Evolutionary conservation across 352 stramenopile species (phyloP).

Genomic region (Aphanomyces astaci): DNA sequence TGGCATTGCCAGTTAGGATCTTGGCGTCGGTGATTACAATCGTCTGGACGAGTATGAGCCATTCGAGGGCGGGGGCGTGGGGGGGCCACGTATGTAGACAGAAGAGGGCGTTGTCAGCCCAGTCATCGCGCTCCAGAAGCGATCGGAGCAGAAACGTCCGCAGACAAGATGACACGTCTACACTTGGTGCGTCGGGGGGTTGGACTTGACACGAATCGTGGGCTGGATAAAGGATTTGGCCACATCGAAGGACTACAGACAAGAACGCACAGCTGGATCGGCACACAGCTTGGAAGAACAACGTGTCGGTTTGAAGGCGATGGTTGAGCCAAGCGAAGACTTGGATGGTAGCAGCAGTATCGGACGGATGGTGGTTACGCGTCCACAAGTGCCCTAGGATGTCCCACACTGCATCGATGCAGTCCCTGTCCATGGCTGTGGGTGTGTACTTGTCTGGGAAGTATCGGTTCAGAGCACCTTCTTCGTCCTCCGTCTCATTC

Average conservation of each 20-base stretch:
- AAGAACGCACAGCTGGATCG: constrained; percentile 33
- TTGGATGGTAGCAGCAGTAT: not conserved
- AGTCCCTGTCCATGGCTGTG: constrained; percentile 24
- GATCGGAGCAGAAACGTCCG: constrained; percentile 32
- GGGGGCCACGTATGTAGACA: constrained; percentile 49
- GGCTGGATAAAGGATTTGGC: not conserved
- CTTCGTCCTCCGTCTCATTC: no score
- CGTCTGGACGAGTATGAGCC: constrained; percentile 49
- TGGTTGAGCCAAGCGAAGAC: not conserved
- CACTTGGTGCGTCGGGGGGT: no score
- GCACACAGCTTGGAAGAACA: constrained; percentile 48
- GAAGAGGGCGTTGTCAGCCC: constrained; percentile 52
- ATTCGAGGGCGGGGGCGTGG: constrained; percentile 21
- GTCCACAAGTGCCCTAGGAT: constrained; percentile 49
- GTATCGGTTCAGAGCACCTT: not conserved
- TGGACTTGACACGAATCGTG: no score
- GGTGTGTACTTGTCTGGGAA: constrained; percentile 21
- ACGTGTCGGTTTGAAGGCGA: not conserved
- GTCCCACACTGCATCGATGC: constrained; percentile 54
- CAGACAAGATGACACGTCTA: no score
- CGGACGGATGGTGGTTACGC: no score
- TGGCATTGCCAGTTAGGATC: constrained; percentile 36
- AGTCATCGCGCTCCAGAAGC: constrained; percentile 50
- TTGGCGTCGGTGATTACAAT: constrained; percentile 43
- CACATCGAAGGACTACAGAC: not conserved